phyloP scores from a whole-genome alignment of 1,139 yeast species.

The Taphrina pruni region DNA sequence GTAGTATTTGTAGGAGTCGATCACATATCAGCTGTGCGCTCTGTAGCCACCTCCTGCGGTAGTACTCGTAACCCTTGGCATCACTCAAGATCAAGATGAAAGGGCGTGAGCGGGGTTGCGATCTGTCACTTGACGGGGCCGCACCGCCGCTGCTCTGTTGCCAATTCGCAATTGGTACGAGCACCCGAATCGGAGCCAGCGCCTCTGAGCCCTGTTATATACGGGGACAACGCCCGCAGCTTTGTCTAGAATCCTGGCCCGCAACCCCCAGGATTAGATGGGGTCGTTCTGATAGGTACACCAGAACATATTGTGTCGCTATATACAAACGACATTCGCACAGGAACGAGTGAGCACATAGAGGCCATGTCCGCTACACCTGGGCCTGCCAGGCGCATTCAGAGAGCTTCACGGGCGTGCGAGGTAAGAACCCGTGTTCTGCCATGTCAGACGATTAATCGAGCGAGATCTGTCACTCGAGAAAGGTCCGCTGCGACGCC shows the following conservation, averaged over 20 bases:
- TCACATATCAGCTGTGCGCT: too few relatives aligned
- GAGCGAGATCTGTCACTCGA: constrained; percentile 33
- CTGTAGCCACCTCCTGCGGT: too few relatives aligned
- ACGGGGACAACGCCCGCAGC: neutral
- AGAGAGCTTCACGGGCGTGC: constrained; percentile 40
- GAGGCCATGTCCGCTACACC: constrained; percentile 12
- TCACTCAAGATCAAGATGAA: too few relatives aligned
- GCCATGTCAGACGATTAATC: constrained; percentile 11
- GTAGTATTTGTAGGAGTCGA: too few relatives aligned
- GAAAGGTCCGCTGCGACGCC: constrained; percentile 43
- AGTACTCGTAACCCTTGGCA: too few relatives aligned
- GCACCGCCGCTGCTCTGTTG: neutral
- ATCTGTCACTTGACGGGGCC: constrained; percentile 7
- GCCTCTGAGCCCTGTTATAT: constrained; percentile 1
- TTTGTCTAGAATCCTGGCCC: constrained; percentile 6
- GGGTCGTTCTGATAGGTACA: neutral
- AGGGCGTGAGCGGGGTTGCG: constrained; percentile 6
- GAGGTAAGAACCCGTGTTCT: constrained; percentile 17
- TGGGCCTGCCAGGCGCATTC: constrained; percentile 33
- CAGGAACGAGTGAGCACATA: too few relatives aligned
- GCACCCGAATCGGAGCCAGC: constrained; percentile 2
- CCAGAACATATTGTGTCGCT: neutral
- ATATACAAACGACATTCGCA: neutral
- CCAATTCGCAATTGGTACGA: constrained; percentile 3
- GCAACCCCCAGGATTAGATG: constrained; percentile 8